These are phyloP conservation scores for Neostapfia colusana DNA, from an alignment of 176 grass and related monocot species.

Conservation along the genomic window DNA sequence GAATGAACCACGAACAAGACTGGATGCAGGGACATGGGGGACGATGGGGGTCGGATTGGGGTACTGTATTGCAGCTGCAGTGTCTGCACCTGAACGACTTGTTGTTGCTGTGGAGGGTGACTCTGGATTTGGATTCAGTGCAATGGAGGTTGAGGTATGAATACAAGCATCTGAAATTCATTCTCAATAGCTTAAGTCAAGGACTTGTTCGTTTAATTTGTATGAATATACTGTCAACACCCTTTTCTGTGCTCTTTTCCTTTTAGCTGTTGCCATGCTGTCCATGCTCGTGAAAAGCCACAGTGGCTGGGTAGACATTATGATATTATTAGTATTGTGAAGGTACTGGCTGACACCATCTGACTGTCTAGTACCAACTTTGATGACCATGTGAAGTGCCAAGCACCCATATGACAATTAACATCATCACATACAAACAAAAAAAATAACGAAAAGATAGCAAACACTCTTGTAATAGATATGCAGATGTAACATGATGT, in stretches of 20 bases:
- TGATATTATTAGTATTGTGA: neutral
- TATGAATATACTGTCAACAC: neutral
- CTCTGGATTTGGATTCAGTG: conserved; percentile 94
- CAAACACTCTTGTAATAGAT: neutral
- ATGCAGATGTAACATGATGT: neutral
- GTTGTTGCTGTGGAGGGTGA: conserved; percentile 97
- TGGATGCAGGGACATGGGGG: conserved; percentile 97
- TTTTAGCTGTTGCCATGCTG: neutral
- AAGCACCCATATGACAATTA: neutral
- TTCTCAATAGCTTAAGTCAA: neutral
- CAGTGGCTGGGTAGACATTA: neutral
- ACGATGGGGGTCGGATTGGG: conserved; percentile 95
- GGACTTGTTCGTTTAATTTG: neutral
- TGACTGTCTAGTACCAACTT: conserved; percentile 3
- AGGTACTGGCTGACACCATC: neutral
- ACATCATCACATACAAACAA: neutral
- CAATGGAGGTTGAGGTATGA: conserved; percentile 97
- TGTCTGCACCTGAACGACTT: conserved; percentile 61
- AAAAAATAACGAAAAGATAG: neutral
- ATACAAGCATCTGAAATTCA: neutral
- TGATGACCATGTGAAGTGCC: neutral
- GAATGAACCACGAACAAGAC: conserved; percentile 84
- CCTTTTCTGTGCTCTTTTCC: neutral
- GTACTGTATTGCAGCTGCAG: conserved; percentile 85
- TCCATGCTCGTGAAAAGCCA: neutral